Base-by-base conservation (phyloP, 352 stramenopile species). In the Saprolegnia diclina region DNA sequence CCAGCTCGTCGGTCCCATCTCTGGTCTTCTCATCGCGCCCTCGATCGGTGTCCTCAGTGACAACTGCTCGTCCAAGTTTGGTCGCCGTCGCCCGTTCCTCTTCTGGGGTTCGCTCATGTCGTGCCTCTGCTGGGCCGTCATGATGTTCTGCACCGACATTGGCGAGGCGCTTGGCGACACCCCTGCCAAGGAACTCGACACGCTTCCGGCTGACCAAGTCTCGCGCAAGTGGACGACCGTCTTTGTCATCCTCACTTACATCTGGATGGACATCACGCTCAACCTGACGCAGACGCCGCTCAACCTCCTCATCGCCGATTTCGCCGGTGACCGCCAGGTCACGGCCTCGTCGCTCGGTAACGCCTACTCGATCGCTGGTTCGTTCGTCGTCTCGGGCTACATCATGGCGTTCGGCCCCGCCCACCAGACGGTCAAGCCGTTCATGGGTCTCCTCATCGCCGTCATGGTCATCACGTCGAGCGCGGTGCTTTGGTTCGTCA, bases 201-300 rank as follows among this genome's bases (percentile, higher is more conserved):
- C n/a, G n/a, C n/a, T n/a, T n/a, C n/a, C n/a, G n/a, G n/a, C n/a
- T n/a, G n/a, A n/a, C n/a, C n/a, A n/a, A n/a, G n/a, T n/a, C n/a
- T n/a, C n/a, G n/a, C n/a, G n/a, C n/a, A n/a, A n/a, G n/a, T n/a
- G n/a, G n/a, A n/a, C n/a, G n/a, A n/a, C n/a, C n/a, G n/a, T n/a
- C n/a, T 73, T 92, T 61, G 86, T 78, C 26, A 76, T 92, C 38
- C 14, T 89, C 26, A 90, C 88, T 71, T 92, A 92, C 74, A 85
- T 81, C 29, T 92, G 81, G 82, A 92, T 91, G 83, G 85, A 92
- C 56, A 76, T 91, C 48, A 92, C 82, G 0, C 80, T 90, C 38
- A 92, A 92, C 70, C 76, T 90, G 18, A 80, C 89, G 46, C 81
- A 90, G 74, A 88, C 80, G 11, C 83, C 81, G 0, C 81, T 78